phyloP scores from a whole-genome alignment of 2,329 filamentous ascomycete species.

The Calonectria henricotiae region DNA sequence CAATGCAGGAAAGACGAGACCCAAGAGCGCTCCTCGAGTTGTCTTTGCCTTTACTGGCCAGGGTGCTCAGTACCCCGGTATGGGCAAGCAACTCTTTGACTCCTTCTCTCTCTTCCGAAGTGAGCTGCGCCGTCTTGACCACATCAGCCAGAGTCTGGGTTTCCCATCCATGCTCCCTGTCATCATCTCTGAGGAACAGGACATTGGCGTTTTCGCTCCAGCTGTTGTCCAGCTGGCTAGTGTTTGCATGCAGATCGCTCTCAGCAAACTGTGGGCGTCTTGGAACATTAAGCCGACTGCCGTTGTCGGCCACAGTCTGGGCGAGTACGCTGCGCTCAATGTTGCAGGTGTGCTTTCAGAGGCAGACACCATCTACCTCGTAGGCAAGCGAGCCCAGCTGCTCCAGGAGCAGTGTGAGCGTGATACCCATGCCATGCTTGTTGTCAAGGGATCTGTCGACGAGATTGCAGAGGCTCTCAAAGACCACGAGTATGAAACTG shows the following conservation, averaged over 20 bases:
- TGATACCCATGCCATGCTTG: conserved; percentile 57
- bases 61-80: conserved; percentile 57
- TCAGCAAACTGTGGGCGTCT: conserved; percentile 61
- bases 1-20: conserved; percentile 34
- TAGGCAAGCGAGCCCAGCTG: conserved; percentile 73
- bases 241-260: conserved; percentile 61
- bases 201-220: conserved; percentile 43
- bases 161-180: conserved; percentile 61
- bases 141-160: conserved; percentile 51
- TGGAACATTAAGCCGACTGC: conserved; percentile 62
- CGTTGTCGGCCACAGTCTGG: conserved; percentile 66
- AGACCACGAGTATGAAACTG: conserved; percentile 54
- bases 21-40: conserved; percentile 38
- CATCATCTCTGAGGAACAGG: conserved; percentile 58
- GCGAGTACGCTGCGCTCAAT: conserved; percentile 64
- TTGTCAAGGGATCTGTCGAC: conserved; percentile 50
- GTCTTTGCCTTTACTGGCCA: conserved; percentile 66
- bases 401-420: conserved; percentile 69
- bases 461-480: conserved; percentile 34
- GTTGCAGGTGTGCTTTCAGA: conserved; percentile 76
- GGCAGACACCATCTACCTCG: conserved; percentile 74
- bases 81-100: conserved; percentile 57
- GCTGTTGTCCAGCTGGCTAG: conserved; percentile 59
- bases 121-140: conserved; percentile 56
- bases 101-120: conserved; percentile 54